Conservation (phyloP, 306 rosid genomes). For the Pterocarpus santalinus region DNA sequence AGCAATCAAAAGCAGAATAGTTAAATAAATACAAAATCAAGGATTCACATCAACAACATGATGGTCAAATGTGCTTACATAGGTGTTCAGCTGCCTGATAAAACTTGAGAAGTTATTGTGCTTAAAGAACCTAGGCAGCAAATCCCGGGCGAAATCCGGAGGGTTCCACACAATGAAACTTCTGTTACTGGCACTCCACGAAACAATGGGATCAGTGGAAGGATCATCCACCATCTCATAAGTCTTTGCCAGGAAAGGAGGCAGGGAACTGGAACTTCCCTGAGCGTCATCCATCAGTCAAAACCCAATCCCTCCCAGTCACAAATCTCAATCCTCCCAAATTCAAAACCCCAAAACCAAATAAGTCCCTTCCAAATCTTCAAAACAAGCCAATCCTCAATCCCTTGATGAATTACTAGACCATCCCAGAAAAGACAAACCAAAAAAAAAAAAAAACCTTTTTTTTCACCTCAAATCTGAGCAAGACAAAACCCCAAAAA, state of each 20-base stretch:
- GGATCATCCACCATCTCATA: conserved; percentile 97
- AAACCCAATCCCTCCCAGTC: conserved; percentile 43
- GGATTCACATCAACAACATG: conserved; percentile 10
- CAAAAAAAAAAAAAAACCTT: background rate
- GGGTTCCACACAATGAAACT: conserved; percentile 95
- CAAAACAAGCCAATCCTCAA: conserved; percentile 43
- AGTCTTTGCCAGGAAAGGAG: conserved; percentile 89
- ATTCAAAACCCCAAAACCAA: conserved; percentile 49
- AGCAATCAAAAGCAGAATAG: conserved; percentile 29
- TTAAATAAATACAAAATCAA: conserved; percentile 23
- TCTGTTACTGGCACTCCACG: conserved; percentile 70
- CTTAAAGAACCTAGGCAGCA: conserved; percentile 89
- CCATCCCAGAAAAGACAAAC: background rate
- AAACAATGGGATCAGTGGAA: conserved; percentile 73
- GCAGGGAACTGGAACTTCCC: conserved; percentile 74
- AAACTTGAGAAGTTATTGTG: conserved; percentile 98
- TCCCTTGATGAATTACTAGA: background rate
- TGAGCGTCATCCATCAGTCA: conserved; percentile 86
- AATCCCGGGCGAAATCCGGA: conserved; percentile 75
- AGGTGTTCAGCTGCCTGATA: conserved; percentile 94
- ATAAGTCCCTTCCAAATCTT: conserved; percentile 33
- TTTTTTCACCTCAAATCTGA: conserved; percentile 7
- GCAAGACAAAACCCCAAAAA: conserved; percentile 39
- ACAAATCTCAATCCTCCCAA: conserved; percentile 48
- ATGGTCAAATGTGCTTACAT: conserved; percentile 65